Evolutionary conservation across 805 yeast species (phyloP).

Genomic region (Millerozyma acaciae): DNA sequence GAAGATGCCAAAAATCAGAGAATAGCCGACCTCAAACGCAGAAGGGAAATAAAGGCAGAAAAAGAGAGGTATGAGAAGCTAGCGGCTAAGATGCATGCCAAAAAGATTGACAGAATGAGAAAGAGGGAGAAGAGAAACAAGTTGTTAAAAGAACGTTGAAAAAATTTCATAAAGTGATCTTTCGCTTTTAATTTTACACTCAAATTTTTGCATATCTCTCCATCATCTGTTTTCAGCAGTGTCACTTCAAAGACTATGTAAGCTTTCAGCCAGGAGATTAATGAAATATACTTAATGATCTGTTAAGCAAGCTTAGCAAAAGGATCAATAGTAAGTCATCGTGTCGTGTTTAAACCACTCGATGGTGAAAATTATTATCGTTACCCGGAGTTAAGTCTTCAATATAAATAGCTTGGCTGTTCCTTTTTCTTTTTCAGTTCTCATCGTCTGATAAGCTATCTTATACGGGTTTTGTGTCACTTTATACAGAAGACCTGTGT

Average conservation of each 20-base stretch:
- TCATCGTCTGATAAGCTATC: too few species aligned
- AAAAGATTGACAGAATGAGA: conserved; percentile 85
- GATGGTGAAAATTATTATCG: background rate
- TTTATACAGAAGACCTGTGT: conserved; percentile 1
- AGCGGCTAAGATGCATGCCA: conserved; percentile 85
- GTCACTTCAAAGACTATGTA: too few species aligned
- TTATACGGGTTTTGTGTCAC: conserved; percentile 2
- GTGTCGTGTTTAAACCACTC: too few species aligned
- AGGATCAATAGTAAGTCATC: too few species aligned
- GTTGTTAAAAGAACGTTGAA: conserved; percentile 82
- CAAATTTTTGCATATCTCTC: too few species aligned
- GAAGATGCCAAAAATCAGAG: conserved; percentile 52
- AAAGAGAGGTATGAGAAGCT: conserved; percentile 80
- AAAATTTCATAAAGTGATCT: too few species aligned
- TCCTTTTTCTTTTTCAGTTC: conserved; percentile 3
- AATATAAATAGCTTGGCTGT: conserved; percentile 3
- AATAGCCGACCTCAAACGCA: conserved; percentile 59
- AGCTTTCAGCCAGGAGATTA: too few species aligned
- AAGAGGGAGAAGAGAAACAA: conserved; percentile 94
- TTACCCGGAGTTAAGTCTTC: conserved; percentile 2
- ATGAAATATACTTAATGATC: too few species aligned
- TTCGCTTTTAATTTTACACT: too few species aligned
- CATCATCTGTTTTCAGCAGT: too few species aligned
- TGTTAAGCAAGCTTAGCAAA: too few species aligned
- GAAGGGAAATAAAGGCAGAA: conserved; percentile 79